Evolutionary conservation across 805 yeast genomes (phyloP), one percentile per base, ranked within the genome.

Genomic region (Metschnikowia picachoensis): DNA sequence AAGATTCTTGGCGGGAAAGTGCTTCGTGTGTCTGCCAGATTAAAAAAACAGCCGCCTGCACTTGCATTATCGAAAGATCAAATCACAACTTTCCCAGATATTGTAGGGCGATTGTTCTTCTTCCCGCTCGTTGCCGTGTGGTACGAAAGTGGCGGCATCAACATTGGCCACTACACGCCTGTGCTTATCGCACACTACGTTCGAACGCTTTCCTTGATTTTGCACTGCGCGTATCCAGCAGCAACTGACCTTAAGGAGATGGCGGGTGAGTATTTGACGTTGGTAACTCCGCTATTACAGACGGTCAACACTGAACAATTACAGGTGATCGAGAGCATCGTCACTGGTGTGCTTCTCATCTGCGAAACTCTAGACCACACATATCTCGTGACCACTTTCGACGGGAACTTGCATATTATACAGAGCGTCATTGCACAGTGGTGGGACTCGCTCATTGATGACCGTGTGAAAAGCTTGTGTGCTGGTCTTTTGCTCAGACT

Each of bases 221-320:
- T 83, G 16, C 79, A 78, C 43, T 67, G 80, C 41, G 80, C 85
- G 0, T 76, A 78, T 49, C 89, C 88, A 1, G 65, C 79, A 2
- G 65, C 79, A 0, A 51, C 65, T 1, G 75, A 78, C 37, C 57
- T 80, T 20, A 59, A 65, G 1, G 86, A 78, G 32, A 83, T 86
- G 87, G 68, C 78, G 1, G 58, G 64, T 2, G 90, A 84, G 50
- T 62, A 74, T 44, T 50, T 83, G 7, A 52, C 61, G 0, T 58
- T 79, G n/a, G 50, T 60, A 6, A 51, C 49, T 1, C 64, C 67
- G 0, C 33, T 66, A 15, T 45, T 65, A n/a, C 53, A 49, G 28
- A 48, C 39, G 17, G 46, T 60, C 2, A 43, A 33, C 1, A n/a
- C 55, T 8, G 71, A 67, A 8, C 64, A 70, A 44, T 28, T 67